phyloP scores from a whole-genome alignment of 345 rosid species.

The Geranium brycei region DNA sequence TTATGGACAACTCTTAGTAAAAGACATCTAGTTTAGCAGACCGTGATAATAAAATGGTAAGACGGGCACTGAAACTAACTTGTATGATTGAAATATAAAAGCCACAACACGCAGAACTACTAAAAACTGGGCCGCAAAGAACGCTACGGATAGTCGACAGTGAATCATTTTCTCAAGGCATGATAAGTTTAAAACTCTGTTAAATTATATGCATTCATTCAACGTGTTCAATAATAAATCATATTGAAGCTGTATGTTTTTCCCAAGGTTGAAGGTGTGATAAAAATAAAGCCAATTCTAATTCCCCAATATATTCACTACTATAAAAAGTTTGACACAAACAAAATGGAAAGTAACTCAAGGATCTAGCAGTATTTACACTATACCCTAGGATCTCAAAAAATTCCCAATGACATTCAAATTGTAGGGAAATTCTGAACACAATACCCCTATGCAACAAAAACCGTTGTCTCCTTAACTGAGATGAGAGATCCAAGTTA shows the following conservation, averaged over 20 bases:
- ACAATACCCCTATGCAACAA: too few relatives aligned
- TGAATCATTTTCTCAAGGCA: neutral
- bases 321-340: too few relatives aligned
- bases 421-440: too few relatives aligned
- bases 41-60: neutral
- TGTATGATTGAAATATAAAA: too few relatives aligned
- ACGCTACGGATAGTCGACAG: neutral
- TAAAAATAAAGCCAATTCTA: neutral
- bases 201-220: neutral
- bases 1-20: neutral
- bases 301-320: neutral
- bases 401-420: too few relatives aligned
- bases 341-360: too few relatives aligned
- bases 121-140: neutral
- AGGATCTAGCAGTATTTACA: neutral
- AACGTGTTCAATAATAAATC: too few relatives aligned
- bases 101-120: neutral
- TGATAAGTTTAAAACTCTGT: neutral
- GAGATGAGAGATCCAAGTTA: too few relatives aligned
- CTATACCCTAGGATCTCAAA: too few relatives aligned
- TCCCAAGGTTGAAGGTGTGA: neutral
- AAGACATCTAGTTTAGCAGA: neutral
- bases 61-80: too few relatives aligned
- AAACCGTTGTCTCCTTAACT: too few relatives aligned
- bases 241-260: neutral